Evolutionary conservation across 805 yeast species (phyloP), one percentile per base, ranked within the genome.

Genomic region (Ogataea philodendri): DNA sequence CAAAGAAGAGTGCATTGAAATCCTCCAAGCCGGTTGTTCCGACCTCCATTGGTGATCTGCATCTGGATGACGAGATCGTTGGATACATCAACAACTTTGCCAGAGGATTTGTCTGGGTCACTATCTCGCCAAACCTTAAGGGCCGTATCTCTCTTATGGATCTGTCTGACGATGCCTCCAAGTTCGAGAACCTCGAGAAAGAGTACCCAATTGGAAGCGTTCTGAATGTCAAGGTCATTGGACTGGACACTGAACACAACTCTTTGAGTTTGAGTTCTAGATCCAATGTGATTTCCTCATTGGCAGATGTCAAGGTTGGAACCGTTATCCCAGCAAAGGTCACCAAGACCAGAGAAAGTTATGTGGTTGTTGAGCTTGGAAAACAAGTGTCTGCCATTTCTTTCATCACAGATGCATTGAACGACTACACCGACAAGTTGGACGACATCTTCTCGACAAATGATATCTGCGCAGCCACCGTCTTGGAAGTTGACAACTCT

Each of bases 171-270:
- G 76, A 81, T 48, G 63, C 67, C n/a, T 53, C 68, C 2, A 54
- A 66, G 3, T 66, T 72, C 42, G 65, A 63, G 11, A 65, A 75
- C 32, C 55, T 84, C 31, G 78, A 73, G 13, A 67, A 67, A n/a
- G 63, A 66, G 23, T 80, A 69, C 57, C 90, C 94, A 21, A 55
- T 83, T 34, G 96, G 96, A 15, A 60, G 78, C 40, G 88, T 88
- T 7, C 48, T 87, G 37, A 64, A 70, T 41, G 79, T 79, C 14
- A 67, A 60, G 21, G 82, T 84, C 10, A 62, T 68, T 20, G 65
- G 68, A 9, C 54, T 74, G 33, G 87, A 81, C 42, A 44, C 60
- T 16, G 78, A 75, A 36, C 77, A 70, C 49, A 72, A 74, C 33
- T 43, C 65, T n/a, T 62, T 76, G 14, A 54, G 60, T 17, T 67